A percentile compares a stretch with the other conserved stretches of the same genome.
phyloP scores from a whole-genome alignment of 176 grass and related monocot genomes.

The Raddia guianensis region DNA sequence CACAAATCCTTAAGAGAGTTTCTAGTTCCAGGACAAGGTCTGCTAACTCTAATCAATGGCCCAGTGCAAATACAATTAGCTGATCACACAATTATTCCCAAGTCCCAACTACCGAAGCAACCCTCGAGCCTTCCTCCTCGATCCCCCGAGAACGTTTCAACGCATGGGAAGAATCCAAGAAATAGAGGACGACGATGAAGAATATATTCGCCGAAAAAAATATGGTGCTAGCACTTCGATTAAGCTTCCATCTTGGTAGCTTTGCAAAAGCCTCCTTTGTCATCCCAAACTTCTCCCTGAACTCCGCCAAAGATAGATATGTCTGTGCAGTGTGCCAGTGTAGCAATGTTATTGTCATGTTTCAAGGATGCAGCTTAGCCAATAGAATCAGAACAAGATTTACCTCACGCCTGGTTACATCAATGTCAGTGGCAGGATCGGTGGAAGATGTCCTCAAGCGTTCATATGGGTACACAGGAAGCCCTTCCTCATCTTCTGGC shows the following conservation, averaged over 20 bases:
- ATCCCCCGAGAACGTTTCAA: too few species aligned
- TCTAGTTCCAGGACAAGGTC: too few species aligned
- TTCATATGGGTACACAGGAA: constrained; percentile 73
- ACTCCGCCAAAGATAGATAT: constrained; percentile 75
- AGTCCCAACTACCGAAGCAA: too few species aligned
- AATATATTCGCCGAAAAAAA: too few species aligned
- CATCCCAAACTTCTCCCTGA: constrained; percentile 90
- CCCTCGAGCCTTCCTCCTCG: too few species aligned
- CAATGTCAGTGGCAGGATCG: constrained; percentile 71
- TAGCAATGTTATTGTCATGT: constrained; percentile 24
- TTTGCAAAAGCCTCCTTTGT: constrained; percentile 87
- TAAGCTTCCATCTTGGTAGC: constrained; percentile 97
- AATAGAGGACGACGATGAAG: too few species aligned
- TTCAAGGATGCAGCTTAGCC: background rate
- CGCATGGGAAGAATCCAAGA: too few species aligned
- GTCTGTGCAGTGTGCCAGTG: constrained; percentile 61
- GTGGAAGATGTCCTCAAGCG: constrained; percentile 72
- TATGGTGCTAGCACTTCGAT: too few species aligned
- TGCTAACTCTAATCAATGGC: too few species aligned
- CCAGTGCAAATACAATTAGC: too few species aligned
- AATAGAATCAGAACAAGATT: constrained; percentile 7
- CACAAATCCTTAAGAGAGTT: too few species aligned
- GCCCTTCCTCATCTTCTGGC: constrained; percentile 66
- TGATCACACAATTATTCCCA: too few species aligned
- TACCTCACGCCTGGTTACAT: constrained; percentile 87